phyloP scores from a whole-genome alignment of 1,139 yeast genomes.

The Meyerozyma athensensis region DNA sequence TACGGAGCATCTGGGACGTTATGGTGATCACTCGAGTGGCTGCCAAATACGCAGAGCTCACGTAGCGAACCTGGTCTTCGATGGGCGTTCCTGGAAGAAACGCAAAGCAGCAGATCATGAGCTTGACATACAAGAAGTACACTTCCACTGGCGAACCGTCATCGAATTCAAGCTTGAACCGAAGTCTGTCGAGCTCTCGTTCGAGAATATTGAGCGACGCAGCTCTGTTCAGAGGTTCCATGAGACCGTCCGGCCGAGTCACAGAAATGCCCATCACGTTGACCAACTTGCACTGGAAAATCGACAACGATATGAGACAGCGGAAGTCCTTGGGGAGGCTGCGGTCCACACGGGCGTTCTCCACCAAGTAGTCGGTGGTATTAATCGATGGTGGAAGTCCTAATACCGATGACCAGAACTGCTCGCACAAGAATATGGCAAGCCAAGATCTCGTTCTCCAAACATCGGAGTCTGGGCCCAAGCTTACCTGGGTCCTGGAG shows the following conservation, averaged over 20 bases:
- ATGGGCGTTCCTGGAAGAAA: slow-evolving; percentile 88
- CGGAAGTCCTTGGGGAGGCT: slow-evolving; percentile 68
- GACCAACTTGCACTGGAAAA: slow-evolving; percentile 80
- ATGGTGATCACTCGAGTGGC: slow-evolving; percentile 82
- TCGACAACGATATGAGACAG: slow-evolving; percentile 66
- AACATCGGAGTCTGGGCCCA: slow-evolving; percentile 82
- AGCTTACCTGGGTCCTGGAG: slow-evolving; percentile 80
- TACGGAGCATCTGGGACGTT: slow-evolving; percentile 57
- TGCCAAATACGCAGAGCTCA: slow-evolving; percentile 72
- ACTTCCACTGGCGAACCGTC: slow-evolving; percentile 69
- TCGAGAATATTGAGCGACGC: slow-evolving; percentile 72
- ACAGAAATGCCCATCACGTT: slow-evolving; percentile 86
- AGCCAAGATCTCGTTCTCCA: slow-evolving; percentile 96
- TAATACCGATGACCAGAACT: slow-evolving; percentile 82
- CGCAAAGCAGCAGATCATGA: slow-evolving; percentile 85
- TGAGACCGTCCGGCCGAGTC: slow-evolving; percentile 83
- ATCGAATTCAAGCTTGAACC: slow-evolving; percentile 56
- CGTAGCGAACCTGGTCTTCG: slow-evolving; percentile 82
- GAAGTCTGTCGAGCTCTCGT: slow-evolving; percentile 70
- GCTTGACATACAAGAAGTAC: slow-evolving; percentile 70
- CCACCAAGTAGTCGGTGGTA: slow-evolving; percentile 78
- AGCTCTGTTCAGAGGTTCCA: slow-evolving; percentile 80
- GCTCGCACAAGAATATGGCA: slow-evolving; percentile 82
- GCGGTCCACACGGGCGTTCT: slow-evolving; percentile 68
- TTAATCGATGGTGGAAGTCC: slow-evolving; percentile 83